Base-by-base conservation (phyloP, 2,329 filamentous ascomycete genomes). In the Arthroderma sp. region DNA sequence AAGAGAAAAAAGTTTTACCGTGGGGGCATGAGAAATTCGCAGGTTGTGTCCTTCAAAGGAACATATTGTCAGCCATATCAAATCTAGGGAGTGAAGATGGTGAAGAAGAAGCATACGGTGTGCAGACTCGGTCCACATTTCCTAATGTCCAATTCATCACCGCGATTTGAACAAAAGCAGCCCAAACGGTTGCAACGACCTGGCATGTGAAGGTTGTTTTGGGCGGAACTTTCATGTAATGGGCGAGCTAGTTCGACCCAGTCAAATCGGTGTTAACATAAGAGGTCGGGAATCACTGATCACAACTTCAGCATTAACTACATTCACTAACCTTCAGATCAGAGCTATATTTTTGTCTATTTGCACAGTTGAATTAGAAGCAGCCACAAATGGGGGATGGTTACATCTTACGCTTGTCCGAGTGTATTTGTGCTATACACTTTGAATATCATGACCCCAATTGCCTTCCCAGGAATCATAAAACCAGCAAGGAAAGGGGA, bases 371-470 rank as follows among this genome's bases (percentile, higher is more conserved):
- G 8, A 40, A 32, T 22, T 27, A 30, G 5, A 30, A 32, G 3
- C 6, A n/a, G 11, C 8, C 15, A 5, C 27, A 10, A 38, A 32
- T 30, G 7, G 4, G 28, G 37, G 30, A 9, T 29, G 11, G 38
- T 22, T 22, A 22, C 15, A 15, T 27, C 7, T 4, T 38, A 6
- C 0, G 75, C 79, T 58, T 82, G 77, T 10, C 69, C 69, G 76
- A 82, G 81, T 62, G 71, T 77, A 45, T 83, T 74, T 57, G 81
- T 82, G 42, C 79, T 78, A 54, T 81, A 85, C 49, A 78, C 82
- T 62, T 84, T 84, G 67, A 85, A 85, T 65, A 85, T 73, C 80
- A 85, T 85, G 72, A 84, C 80, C 40, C 80, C 80, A 49, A 85
- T 68, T 1, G 81, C 81, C 3, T 72, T 72, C 28, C 81, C 81